phyloP scores from a whole-genome alignment of 805 yeast species.

The Dipodascus geniculatus region DNA sequence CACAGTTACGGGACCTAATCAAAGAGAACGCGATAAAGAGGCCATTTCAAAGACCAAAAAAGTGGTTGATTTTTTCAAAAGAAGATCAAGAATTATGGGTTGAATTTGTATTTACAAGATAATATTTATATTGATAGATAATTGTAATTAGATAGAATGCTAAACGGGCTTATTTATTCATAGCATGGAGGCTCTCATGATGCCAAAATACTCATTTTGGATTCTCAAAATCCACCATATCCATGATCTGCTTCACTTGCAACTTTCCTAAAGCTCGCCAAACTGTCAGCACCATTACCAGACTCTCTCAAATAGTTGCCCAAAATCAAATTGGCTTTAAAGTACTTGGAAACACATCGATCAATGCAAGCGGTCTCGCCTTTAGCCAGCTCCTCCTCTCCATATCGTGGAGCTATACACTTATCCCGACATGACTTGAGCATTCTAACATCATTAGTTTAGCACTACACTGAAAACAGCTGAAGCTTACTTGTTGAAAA shows the following conservation, averaged over 20 bases:
- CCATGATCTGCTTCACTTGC: neutral
- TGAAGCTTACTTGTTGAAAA: constrained; percentile 20
- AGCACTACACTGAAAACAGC: neutral
- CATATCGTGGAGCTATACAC: constrained; percentile 78
- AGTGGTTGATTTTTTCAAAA: constrained; percentile 27
- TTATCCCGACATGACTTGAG: constrained; percentile 54
- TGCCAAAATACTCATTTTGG: neutral
- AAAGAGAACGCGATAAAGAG: neutral
- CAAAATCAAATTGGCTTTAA: constrained; percentile 46
- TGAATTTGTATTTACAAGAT: neutral
- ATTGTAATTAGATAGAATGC: neutral
- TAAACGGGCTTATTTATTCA: neutral
- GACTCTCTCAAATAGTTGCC: constrained; percentile 18
- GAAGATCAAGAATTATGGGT: constrained; percentile 9
- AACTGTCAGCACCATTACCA: constrained; percentile 1
- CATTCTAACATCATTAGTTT: constrained; percentile 27
- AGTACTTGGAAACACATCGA: constrained; percentile 76
- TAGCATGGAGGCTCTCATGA: too few species aligned
- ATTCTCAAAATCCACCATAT: neutral
- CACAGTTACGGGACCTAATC: neutral
- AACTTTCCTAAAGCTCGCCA: neutral
- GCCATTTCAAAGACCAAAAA: constrained; percentile 14
- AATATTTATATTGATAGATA: too few species aligned
- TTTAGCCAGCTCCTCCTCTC: constrained; percentile 72
- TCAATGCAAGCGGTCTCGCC: constrained; percentile 79